A percentile compares a stretch with the other conserved stretches of the same genome.
These are phyloP conservation scores for Plasmodium chabaudi DNA, from an alignment of 169 alveolate species.

Conservation along the genomic window DNA sequence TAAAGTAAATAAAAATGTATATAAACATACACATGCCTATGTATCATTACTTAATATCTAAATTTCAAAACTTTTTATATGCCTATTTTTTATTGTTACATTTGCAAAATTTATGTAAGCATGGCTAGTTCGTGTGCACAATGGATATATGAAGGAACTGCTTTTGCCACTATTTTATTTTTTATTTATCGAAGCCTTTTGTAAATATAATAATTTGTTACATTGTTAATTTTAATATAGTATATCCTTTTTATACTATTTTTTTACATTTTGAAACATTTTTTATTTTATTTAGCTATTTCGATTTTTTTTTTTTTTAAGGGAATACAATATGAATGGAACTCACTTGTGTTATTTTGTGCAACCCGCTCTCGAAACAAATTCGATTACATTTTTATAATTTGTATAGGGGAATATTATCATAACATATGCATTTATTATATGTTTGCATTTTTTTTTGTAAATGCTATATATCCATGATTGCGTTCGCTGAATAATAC, in stretches of 20 bases:
- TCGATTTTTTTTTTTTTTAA: conserved; percentile 17
- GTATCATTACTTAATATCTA: background rate
- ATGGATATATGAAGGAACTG: background rate
- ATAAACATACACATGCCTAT: background rate
- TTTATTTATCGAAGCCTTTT: too few relatives aligned
- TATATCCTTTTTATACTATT: background rate
- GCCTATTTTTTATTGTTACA: too few relatives aligned
- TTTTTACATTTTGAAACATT: background rate
- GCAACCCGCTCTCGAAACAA: conserved; percentile 35
- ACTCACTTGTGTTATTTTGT: conserved; percentile 71
- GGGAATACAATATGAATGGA: conserved; percentile 75
- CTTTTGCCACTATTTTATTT: background rate
- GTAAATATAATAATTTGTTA: background rate
- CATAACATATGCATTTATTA: background rate
- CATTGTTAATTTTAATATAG: background rate
- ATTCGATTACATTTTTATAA: background rate
- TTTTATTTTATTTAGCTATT: background rate
- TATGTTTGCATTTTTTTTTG: background rate
- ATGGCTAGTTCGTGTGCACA: background rate
- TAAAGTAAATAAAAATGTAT: conserved; percentile 23
- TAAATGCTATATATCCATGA: background rate
- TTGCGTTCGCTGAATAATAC: background rate
- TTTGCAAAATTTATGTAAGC: too few relatives aligned
- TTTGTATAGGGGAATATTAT: too few relatives aligned
- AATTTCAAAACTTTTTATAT: background rate